A percentile compares a stretch with the other conserved stretches of the same genome.
Evolutionary conservation across 2,329 filamentous ascomycete species (phyloP).

Genomic region (Alternaria brassicae): DNA sequence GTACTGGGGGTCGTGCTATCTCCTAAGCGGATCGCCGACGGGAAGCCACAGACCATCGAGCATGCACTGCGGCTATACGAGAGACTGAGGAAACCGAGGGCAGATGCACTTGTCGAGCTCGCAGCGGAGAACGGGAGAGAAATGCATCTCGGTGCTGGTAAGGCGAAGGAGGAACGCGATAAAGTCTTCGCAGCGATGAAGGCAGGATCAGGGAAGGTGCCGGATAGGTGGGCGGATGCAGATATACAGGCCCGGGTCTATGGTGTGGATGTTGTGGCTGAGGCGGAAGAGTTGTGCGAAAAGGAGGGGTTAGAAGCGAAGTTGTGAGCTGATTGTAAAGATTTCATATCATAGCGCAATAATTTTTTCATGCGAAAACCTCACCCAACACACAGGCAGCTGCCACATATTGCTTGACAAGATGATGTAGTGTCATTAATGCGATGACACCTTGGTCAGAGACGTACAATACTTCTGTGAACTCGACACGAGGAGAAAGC

Average conservation of each 20-base stretch:
- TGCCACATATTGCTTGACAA: neutral
- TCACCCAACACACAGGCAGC: neutral
- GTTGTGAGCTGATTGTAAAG: conserved; percentile 20
- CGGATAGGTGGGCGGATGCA: conserved; percentile 61
- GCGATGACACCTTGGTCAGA: neutral
- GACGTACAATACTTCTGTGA: neutral
- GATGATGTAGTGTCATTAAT: neutral
- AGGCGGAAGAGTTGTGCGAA: conserved; percentile 55
- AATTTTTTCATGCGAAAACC: neutral
- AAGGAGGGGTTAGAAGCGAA: conserved; percentile 37
- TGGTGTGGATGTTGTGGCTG: conserved; percentile 54
- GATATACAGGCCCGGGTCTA: conserved; percentile 60
- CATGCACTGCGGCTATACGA: conserved; percentile 65
- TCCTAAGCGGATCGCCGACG: conserved; percentile 56
- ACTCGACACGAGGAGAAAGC: neutral
- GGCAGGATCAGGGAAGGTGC: conserved; percentile 53
- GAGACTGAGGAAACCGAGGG: conserved; percentile 62
- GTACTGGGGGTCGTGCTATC: conserved; percentile 62
- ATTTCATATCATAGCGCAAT: neutral
- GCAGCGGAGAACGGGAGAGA: conserved; percentile 62
- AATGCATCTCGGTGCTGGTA: conserved; percentile 65
- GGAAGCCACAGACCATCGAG: conserved; percentile 54
- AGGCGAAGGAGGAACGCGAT: conserved; percentile 66
- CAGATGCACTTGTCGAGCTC: conserved; percentile 64
- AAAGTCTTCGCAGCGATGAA: conserved; percentile 60